Evolutionary conservation across 176 grass and related monocot genomes (phyloP), one percentile per base, ranked within the genome.

Genomic region (Eleusine coracana): DNA sequence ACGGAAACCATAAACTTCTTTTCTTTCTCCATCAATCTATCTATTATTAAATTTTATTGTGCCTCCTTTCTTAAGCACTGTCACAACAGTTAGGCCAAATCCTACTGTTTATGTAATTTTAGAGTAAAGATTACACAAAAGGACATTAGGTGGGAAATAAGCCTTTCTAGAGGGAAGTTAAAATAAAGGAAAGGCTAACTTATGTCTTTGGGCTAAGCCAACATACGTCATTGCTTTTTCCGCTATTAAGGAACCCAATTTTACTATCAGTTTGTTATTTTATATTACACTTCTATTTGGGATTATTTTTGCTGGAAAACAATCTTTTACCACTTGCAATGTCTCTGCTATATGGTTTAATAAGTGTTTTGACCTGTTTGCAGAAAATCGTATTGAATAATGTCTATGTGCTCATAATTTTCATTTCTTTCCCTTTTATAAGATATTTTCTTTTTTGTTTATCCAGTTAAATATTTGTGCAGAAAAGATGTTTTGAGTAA

Each of bases 131-230:
- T 79, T 79, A 67, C 28, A 50, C 44, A 79, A 29, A 25, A 36
- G 10, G 27, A 66, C 5, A 38, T 79, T 67, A 65, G 37, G 10
- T 18, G 27, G 76, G 16, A 79, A 1, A 14, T 25, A 17, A 51
- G 64, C 63, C 18, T 77, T 82, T 23, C 6, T 63, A 36, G 34
- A 64, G 44, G 44, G 42, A 77, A 77, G 80, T 55, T 0, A 73
- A 71, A 54, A 66, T 42, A 31, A 41, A 77, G 46, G 74, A 71
- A 77, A 78, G 25, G 41, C 36, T 31, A 29, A 56, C 49, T n/a
- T 10, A 51, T 17, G 27, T 34, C 39, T 70, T 48, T 54, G 12
- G 62, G 52, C 40, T 41, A 78, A 39, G 21, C 20, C 45, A 78
- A 20, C 63, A 11, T 31, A 44, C n/a, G 46, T 0, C 58, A 48